Base-by-base conservation (phyloP, 1,284 basidiomycete genomes). In the Pyrrhoderma lamaoense region DNA sequence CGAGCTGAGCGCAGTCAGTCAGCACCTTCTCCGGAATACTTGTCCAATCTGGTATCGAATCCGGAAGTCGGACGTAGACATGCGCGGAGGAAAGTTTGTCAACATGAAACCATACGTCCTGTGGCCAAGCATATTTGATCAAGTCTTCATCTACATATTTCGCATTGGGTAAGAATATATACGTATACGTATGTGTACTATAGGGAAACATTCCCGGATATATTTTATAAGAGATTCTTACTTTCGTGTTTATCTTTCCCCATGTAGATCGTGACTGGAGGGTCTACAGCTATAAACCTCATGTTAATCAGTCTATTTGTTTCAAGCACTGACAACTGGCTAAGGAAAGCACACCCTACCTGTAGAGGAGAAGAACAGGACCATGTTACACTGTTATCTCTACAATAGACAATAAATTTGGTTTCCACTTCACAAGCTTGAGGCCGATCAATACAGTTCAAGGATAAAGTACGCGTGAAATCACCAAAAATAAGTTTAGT, bases 241-340 rank as follows among this genome's bases (percentile, higher is more conserved):
- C 93, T 96, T 74, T 95, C 93, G 56, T 89, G 84, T 70, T 99
- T 98, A 76, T 99, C 95, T 63, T 82, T 84, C 36, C 95, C 95
- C 90, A 96, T 95, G 70, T 95, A 96, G 54, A 96, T 76, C 18
- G 72, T 80, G 2, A 77, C 85, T 1, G 89, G 74, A 1, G 91
- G 46, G 46, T 53, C 52, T 18, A 42, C 18, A 9, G 47, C 52
- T 54, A 21, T 22, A 5, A 16, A 40, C 5, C 38, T 8, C 38
- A 7, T 18, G 14, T 40, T 22, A 7, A 40, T 7, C n/a, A 40
- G 38, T 22, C 8, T 14, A 5, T 7, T 5, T 8, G 38, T 16
- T 40, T 40, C 4, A 5, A 8, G 8, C n/a, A 18, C 7, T 16
- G n/a, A 7, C 7, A 5, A 18, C 14, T 23, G 18, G 35, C 21